Base-by-base conservation (phyloP, 371 early-diverging fungal genomes). In the Zancudomyces culisetae region DNA sequence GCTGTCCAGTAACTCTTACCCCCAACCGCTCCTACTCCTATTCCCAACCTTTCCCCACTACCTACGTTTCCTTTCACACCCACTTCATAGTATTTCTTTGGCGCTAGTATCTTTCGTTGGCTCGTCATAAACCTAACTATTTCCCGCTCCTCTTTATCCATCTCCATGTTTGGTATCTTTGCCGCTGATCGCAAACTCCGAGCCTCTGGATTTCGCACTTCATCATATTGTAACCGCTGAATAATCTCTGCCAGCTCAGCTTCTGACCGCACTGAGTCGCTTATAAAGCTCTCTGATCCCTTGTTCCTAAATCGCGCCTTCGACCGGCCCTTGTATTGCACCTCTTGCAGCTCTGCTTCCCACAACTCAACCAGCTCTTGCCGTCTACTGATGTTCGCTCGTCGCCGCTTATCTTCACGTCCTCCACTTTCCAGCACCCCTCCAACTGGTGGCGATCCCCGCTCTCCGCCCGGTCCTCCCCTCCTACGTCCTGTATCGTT, bases 221-320 rank as follows among this genome's bases (percentile, higher is more conserved):
- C 84, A 3, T 80, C 81, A 27, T 78, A 70, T 55, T 83, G 81
- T 22, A 86, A 55, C 0, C 75, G 73, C 60, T 81, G 80, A 53
- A 86, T 82, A 28, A 86, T 81, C 51, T 81, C 83, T 29, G 77
- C 56, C 23, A 86, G 57, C 63, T 86, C 86, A 0, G 83, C 85
- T 43, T 86, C 86, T n/a, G 80, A 78, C 45, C 84, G 72, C 21
- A 79, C 86, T n/a, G 82, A 80, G 51, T 86, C 86, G 0, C 81
- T 78, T 6, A 73, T 74, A 50, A 73, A 64, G 58, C 43, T 63
- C 47, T 42, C 64, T 56, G 6, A 57, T 56, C 6, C 59, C 42
- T 12, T 60, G 52, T 21, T 56, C 57, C 18, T 60, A 61, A 51
- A 60, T 57, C 58, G 58, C 59, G 28, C 56, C 59, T 1, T 43